These are phyloP conservation scores for Orbilia ellipsospora DNA, from an alignment of 2,329 filamentous ascomycete species.

Conservation along the genomic window DNA sequence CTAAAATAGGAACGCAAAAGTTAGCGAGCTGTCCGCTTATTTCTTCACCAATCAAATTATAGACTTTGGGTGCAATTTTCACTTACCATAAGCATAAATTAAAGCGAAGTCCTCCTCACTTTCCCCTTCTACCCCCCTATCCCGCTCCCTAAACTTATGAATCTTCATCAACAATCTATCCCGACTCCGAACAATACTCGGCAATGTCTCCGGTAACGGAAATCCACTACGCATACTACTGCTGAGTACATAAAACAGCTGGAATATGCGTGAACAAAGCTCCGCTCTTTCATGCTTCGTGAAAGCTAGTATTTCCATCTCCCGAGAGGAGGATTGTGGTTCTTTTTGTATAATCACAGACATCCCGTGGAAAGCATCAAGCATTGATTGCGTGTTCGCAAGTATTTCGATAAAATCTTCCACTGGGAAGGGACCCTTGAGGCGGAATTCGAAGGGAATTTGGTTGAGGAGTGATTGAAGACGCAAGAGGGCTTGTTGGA, in stretches of 20 bases:
- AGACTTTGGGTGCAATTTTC: too few species aligned
- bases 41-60: too few species aligned
- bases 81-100: conserved; percentile 81
- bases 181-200: conserved; percentile 80
- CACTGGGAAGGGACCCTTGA: conserved; percentile 85
- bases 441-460: conserved; percentile 85
- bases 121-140: conserved; percentile 63
- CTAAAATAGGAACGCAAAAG: conserved; percentile 36
- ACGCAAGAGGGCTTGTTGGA: conserved; percentile 69
- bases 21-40: not conserved
- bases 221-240: conserved; percentile 95
- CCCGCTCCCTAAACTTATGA: conserved; percentile 81
- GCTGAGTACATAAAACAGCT: conserved; percentile 85
- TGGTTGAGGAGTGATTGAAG: conserved; percentile 71
- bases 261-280: conserved; percentile 88
- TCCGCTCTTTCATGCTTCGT: conserved; percentile 82
- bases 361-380: conserved; percentile 96
- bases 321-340: conserved; percentile 78
- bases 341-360: conserved; percentile 89
- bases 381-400: conserved; percentile 80
- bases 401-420: conserved; percentile 79
- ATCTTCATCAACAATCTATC: conserved; percentile 88
- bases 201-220: conserved; percentile 87
- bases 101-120: conserved; percentile 81
- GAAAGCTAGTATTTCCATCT: conserved; percentile 81